These are phyloP conservation scores for Trichosphaerium sp. DNA, from an alignment of 78 protist genomes.

Conservation along the genomic window DNA sequence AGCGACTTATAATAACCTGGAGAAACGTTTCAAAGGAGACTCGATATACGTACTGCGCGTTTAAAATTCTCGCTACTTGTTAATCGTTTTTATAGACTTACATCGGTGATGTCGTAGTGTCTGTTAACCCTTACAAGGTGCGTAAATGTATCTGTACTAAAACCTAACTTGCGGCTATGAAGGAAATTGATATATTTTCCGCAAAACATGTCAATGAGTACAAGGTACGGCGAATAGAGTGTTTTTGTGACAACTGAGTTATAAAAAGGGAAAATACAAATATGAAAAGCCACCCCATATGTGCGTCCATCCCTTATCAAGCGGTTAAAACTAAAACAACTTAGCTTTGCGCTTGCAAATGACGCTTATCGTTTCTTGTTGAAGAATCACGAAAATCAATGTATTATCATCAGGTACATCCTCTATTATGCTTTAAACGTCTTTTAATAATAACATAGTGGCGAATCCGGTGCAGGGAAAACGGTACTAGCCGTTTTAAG, in stretches of 20 bases:
- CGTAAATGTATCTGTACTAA: constrained; percentile 17
- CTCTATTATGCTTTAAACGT: too few species aligned
- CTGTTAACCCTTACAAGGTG: constrained; percentile 77
- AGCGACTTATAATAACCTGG: too few species aligned
- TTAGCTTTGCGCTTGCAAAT: constrained; percentile 76
- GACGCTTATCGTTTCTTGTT: constrained; percentile 46
- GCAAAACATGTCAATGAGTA: too few species aligned
- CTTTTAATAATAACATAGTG: too few species aligned
- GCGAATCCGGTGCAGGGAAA: constrained; percentile 73
- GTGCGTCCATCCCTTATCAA: constrained; percentile 4
- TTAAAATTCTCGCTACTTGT: too few species aligned
- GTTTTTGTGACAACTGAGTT: too few species aligned
- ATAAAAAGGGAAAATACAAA: constrained; percentile 14
- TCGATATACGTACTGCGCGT: background rate
- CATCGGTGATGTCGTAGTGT: constrained; percentile 71
- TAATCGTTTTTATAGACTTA: constrained; percentile 16
- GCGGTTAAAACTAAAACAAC: too few species aligned
- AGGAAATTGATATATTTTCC: too few species aligned
- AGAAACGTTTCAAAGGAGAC: background rate
- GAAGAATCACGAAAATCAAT: constrained; percentile 49
- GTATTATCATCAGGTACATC: constrained; percentile 72
- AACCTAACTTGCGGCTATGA: too few species aligned
- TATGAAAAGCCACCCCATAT: constrained; percentile 51
- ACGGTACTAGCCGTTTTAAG: too few species aligned
- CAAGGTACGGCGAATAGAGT: too few species aligned